Percentiles rank a stretch among this genome's conserved stretches.
These are phyloP conservation scores for Microbotryum saponariae DNA, from an alignment of 1,284 basidiomycete genomes.

Conservation along the genomic window DNA sequence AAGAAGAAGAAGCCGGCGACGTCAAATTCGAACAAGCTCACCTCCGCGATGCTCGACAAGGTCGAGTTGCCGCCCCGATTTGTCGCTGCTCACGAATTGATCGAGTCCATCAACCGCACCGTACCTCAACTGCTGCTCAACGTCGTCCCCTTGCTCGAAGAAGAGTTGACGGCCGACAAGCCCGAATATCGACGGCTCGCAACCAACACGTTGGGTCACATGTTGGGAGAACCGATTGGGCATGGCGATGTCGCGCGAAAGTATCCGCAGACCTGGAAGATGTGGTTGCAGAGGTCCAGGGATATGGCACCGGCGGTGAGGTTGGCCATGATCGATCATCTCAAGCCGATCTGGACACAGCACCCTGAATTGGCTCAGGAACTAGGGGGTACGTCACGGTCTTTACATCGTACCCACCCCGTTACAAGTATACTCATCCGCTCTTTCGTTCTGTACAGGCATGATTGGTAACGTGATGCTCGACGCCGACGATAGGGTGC, in stretches of 20 bases:
- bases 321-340: slow-evolving; percentile 67
- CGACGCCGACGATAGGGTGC: slow-evolving; percentile 87
- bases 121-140: slow-evolving; percentile 76
- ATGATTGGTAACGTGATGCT: slow-evolving; percentile 59
- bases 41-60: slow-evolving; percentile 25
- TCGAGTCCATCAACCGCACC: slow-evolving; percentile 71
- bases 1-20: slow-evolving; percentile 16
- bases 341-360: slow-evolving; percentile 56
- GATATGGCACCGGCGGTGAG: slow-evolving; percentile 70
- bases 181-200: slow-evolving; percentile 65
- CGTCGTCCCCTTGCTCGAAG: slow-evolving; percentile 87
- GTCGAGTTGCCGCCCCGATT: slow-evolving; percentile 41
- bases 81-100: slow-evolving; percentile 69
- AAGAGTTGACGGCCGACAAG: slow-evolving; percentile 75
- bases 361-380: slow-evolving; percentile 61
- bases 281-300: slow-evolving; percentile 71
- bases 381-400: slow-evolving; percentile 56
- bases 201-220: slow-evolving; percentile 75
- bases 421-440: not conserved
- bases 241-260: slow-evolving; percentile 59
- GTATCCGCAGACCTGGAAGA: slow-evolving; percentile 75
- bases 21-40: not conserved
- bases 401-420: not conserved
- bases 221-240: slow-evolving; percentile 67
- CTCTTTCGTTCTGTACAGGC: slow-evolving; percentile 41